Evolutionary conservation across 139 green algal genomes (phyloP), one percentile per base, ranked within the genome.

Genomic region (Eudorina sp.): DNA sequence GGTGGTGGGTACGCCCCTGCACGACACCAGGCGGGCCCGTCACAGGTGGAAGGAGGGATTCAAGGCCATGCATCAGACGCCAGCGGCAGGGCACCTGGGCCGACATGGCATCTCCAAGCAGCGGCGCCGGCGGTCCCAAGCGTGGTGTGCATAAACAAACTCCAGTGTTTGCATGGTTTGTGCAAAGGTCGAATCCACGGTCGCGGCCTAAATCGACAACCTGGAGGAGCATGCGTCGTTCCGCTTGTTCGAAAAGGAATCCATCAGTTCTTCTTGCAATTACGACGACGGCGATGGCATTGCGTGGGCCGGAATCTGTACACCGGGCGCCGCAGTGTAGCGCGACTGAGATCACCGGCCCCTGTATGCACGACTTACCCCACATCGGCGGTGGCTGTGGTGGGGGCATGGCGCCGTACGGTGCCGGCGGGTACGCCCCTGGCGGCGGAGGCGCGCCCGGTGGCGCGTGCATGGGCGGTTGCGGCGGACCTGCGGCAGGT

Each of bases 341-440:
- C 21, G 58, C 6, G 23, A 31, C 58, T 34, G 16, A 36, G 21
- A 31, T n/a, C 16, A 6, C 21, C 23, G 16, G 6, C 16, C 58
- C 23, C 27, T 29, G 18, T 34, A 68, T 68, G n/a, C 58, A 14
- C 23, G 9, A 79, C 70, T 79, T 43, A 79, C 70, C 70, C 70
- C 70, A 79, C 36, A 51, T 48, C 18, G 77, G 53, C 23, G 19
- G 53, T 19, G 62, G 74, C 64, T 55, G 75, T 1, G 75, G 80
- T 31, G 79, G 79, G 4, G 79, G 79, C 79, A 85, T 75, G 23
- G 43, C 74, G 16, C 60, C 60, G 73, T 83, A 69, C 29, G 51
- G 75, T 4, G 51, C 14, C 3, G 75, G 51, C 0, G 51, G 9
- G 75, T 83, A 83, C n/a, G n/a, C 4, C 36, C 43, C 46, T 31